Percentiles rank a stretch among this genome's conserved stretches.
Evolutionary conservation across 306 rosid genomes (phyloP).

Genomic region (Nissolia schottii): DNA sequence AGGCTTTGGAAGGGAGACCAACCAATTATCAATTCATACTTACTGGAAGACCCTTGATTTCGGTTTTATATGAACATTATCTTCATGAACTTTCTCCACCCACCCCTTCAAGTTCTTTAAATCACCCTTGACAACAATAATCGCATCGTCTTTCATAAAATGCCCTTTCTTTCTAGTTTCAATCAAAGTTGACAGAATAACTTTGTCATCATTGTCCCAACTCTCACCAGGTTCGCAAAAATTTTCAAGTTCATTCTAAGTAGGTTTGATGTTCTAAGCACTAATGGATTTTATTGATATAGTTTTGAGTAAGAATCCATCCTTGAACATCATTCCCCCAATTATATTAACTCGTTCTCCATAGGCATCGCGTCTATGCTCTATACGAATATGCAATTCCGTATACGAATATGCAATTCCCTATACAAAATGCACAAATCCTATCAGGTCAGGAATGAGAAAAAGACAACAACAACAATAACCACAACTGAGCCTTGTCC

Average conservation of each 20-base stretch:
- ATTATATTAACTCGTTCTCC: conserved; percentile 87
- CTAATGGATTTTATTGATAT: conserved; percentile 89
- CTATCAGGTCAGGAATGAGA: conserved; percentile 17
- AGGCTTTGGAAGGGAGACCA: background rate
- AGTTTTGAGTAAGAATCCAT: conserved; percentile 85
- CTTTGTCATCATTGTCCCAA: conserved; percentile 83
- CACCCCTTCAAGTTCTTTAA: conserved; percentile 88
- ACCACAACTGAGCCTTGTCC: background rate
- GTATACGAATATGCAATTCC: no score
- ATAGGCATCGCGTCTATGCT: conserved; percentile 80
- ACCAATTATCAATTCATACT: conserved; percentile 25
- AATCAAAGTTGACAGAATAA: conserved; percentile 82
- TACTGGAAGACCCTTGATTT: conserved; percentile 86
- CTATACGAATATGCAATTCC: conserved; percentile 88
- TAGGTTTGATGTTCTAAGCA: conserved; percentile 74
- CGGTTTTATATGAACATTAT: conserved; percentile 88
- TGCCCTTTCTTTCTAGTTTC: conserved; percentile 95
- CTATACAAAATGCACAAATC: conserved; percentile 40
- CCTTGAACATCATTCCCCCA: conserved; percentile 92
- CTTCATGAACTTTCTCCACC: conserved; percentile 98
- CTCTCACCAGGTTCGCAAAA: conserved; percentile 86
- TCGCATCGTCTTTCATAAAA: conserved; percentile 96
- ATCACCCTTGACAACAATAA: conserved; percentile 85
- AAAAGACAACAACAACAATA: no score
- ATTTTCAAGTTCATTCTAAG: conserved; percentile 92